Evolutionary conservation across 1,139 yeast species (phyloP).

Genomic region (Lodderomyces margitis): DNA sequence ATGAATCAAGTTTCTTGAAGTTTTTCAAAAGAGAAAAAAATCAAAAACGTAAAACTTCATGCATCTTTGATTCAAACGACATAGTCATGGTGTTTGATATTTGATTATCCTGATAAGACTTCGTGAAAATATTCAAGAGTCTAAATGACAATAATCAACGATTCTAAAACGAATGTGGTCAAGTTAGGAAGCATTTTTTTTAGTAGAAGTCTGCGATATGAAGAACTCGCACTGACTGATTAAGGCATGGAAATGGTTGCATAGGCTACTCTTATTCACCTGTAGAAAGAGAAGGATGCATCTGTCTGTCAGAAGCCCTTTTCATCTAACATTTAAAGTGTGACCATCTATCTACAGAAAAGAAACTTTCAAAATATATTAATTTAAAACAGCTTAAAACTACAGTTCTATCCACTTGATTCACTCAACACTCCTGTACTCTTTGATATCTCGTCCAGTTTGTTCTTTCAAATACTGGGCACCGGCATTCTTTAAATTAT

Average conservation of each 20-base stretch:
- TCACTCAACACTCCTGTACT: constrained; percentile 12
- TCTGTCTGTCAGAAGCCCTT: too few species aligned
- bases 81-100: not conserved
- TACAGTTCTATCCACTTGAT: too few species aligned
- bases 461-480: constrained; percentile 32
- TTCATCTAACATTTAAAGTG: too few species aligned
- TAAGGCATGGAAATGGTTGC: too few species aligned
- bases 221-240: too few species aligned
- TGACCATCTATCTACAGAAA: too few species aligned
- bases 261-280: too few species aligned
- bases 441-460: constrained; percentile 31
- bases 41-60: not conserved
- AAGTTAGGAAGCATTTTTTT: too few species aligned
- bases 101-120: not conserved
- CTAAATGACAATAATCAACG: not conserved
- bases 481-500: constrained; percentile 35
- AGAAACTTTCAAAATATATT: too few species aligned
- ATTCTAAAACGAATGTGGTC: not conserved
- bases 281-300: too few species aligned
- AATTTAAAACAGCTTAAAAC: too few species aligned
- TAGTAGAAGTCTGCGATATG: too few species aligned
- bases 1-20: constrained; percentile 1
- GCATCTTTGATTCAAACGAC: constrained; percentile 1
- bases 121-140: not conserved
- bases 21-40: not conserved